A percentile compares a stretch with the other conserved stretches of the same genome.
Evolutionary conservation across 1,139 yeast genomes (phyloP).

Genomic region (Yamadazyma spencermartinsiae): DNA sequence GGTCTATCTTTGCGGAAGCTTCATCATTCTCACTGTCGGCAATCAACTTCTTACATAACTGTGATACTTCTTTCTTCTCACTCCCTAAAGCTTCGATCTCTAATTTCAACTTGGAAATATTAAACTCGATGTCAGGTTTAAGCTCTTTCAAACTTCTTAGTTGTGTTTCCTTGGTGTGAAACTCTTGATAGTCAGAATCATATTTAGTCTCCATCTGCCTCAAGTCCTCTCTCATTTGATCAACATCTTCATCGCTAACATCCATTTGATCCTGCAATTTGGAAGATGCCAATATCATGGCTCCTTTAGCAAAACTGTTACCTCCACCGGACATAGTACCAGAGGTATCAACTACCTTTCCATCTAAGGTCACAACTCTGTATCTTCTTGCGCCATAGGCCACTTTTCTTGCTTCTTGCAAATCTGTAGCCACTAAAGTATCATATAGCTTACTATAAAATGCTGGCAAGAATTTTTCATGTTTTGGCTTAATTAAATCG

Average conservation of each 20-base stretch:
- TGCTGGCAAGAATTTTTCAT: conserved; percentile 76
- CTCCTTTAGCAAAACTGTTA: conserved; percentile 59
- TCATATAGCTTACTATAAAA: conserved; percentile 85
- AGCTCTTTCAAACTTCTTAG: conserved; percentile 60
- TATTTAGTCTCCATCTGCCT: conserved; percentile 56
- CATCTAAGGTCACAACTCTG: conserved; percentile 91
- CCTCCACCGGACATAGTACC: conserved; percentile 99
- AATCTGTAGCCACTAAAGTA: conserved; percentile 80
- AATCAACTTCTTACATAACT: conserved; percentile 35
- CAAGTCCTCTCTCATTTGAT: conserved; percentile 54
- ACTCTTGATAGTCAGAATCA: conserved; percentile 52
- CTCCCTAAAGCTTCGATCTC: conserved; percentile 62
- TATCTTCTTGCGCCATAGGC: conserved; percentile 83
- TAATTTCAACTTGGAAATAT: conserved; percentile 57
- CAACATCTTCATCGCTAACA: conserved; percentile 59
- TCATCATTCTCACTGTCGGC: conserved; percentile 35
- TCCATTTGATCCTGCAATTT: conserved; percentile 22
- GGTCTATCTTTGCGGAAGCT: conserved; percentile 25
- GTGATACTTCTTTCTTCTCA: conserved; percentile 45
- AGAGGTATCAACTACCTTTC: conserved; percentile 88
- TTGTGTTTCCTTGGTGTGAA: conserved; percentile 59
- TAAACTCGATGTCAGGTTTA: conserved; percentile 69
- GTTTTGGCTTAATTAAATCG: conserved; percentile 73
- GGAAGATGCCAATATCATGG: conserved; percentile 52
- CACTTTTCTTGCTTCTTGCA: conserved; percentile 79